These are phyloP conservation scores for Acanthamoeba lenticulata DNA, from an alignment of 208 protist species.

Conservation along the genomic window DNA sequence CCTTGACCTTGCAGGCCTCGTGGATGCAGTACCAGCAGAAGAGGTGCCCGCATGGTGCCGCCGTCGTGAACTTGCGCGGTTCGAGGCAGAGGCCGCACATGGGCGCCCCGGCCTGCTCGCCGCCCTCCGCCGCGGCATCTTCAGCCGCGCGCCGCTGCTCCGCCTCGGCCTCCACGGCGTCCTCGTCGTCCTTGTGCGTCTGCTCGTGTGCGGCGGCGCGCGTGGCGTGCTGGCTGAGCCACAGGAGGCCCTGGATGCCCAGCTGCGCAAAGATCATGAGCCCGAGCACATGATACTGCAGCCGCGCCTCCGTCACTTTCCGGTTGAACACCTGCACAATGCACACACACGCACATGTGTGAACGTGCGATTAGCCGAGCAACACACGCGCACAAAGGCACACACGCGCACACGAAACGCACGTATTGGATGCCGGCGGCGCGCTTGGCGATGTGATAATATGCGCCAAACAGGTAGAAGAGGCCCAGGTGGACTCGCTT, in stretches of 20 bases:
- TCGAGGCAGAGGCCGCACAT: slow-evolving; percentile 57
- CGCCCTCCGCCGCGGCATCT: neutral
- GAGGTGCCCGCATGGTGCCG: slow-evolving; percentile 67
- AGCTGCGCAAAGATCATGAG: slow-evolving; percentile 53
- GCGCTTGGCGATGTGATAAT: slow-evolving; percentile 29
- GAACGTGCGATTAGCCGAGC: neutral
- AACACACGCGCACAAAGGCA: too few relatives aligned
- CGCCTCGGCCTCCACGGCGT: neutral
- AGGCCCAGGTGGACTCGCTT: slow-evolving; percentile 56
- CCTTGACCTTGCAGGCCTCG: slow-evolving; percentile 59
- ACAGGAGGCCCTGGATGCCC: neutral
- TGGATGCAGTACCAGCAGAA: slow-evolving; percentile 74
- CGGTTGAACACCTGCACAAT: slow-evolving; percentile 56
- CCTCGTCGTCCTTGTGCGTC: neutral
- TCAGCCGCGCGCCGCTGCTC: neutral
- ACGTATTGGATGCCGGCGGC: slow-evolving; percentile 18
- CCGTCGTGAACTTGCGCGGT: slow-evolving; percentile 22
- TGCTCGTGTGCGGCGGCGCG: neutral
- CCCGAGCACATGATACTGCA: slow-evolving; percentile 33
- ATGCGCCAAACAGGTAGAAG: slow-evolving; percentile 39
- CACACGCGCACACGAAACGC: too few relatives aligned
- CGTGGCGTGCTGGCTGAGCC: slow-evolving; percentile 8
- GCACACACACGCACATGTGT: neutral
- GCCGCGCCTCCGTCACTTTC: neutral
- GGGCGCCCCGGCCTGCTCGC: neutral